Conservation (phyloP, 1,284 basidiomycete species). For the Puccinia triticina region DNA sequence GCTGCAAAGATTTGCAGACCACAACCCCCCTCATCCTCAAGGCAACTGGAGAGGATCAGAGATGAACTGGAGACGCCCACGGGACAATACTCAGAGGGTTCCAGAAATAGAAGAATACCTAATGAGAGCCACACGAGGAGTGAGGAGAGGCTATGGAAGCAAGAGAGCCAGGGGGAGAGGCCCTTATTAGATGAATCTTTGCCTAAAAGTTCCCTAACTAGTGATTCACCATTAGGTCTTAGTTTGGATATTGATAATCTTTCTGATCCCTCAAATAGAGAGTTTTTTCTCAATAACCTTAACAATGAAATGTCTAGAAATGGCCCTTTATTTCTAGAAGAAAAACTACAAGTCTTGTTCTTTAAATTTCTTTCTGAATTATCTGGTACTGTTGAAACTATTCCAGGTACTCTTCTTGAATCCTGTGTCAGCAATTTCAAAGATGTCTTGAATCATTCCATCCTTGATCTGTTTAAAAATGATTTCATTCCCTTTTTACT, state of each 20-base stretch:
- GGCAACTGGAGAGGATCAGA: no score
- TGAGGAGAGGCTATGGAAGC: no score
- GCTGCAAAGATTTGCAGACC: no score
- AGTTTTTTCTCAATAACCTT: background rate
- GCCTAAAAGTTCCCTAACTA: no score
- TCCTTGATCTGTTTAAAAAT: background rate
- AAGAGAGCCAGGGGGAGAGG: no score
- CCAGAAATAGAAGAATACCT: no score
- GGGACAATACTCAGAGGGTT: no score
- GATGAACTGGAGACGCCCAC: no score
- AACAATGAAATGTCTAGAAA: background rate
- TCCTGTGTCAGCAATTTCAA: background rate
- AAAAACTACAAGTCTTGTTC: background rate
- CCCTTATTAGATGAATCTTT: no score
- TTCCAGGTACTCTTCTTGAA: background rate
- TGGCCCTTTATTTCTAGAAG: background rate
- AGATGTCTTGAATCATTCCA: background rate
- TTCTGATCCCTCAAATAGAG: background rate
- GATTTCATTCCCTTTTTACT: background rate
- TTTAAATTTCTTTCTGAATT: background rate
- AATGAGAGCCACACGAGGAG: no score
- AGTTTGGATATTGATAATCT: no score
- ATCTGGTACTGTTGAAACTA: background rate
- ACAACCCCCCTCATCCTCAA: no score
- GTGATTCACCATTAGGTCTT: background rate